Conservation (phyloP, 192 early-diverging fungal species). For the Obelidium mucronatum region DNA sequence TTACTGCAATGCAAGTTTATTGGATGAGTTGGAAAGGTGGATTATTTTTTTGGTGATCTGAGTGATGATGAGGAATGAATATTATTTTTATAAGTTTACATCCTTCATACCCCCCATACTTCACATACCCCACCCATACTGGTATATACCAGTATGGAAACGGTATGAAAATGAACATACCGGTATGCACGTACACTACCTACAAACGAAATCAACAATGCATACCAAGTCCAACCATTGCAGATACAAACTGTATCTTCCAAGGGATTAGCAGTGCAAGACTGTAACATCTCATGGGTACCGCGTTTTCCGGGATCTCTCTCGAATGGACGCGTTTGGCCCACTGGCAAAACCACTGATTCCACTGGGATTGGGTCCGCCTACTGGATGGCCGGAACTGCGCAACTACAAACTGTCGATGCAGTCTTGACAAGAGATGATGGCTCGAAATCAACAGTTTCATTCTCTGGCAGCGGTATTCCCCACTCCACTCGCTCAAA, state of each 20-base stretch:
- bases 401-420: neutral
- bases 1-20: neutral
- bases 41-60: neutral
- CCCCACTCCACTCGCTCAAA: constrained; percentile 18
- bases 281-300: neutral
- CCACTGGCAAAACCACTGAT: neutral
- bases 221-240: neutral
- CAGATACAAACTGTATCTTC: neutral
- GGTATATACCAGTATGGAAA: neutral
- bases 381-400: constrained; percentile 5
- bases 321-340: neutral
- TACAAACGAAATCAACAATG: neutral
- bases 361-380: neutral
- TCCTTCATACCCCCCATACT: neutral
- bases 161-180: neutral
- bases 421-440: neutral
- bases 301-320: neutral
- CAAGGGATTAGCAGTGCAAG: neutral
- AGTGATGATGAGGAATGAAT: neutral
- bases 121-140: neutral
- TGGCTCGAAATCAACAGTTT: neutral
- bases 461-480: neutral
- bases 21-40: neutral
- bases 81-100: neutral
- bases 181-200: neutral